These are phyloP conservation scores for Grigorovia humatica DNA, from an alignment of 805 yeast species.

Conservation along the genomic window DNA sequence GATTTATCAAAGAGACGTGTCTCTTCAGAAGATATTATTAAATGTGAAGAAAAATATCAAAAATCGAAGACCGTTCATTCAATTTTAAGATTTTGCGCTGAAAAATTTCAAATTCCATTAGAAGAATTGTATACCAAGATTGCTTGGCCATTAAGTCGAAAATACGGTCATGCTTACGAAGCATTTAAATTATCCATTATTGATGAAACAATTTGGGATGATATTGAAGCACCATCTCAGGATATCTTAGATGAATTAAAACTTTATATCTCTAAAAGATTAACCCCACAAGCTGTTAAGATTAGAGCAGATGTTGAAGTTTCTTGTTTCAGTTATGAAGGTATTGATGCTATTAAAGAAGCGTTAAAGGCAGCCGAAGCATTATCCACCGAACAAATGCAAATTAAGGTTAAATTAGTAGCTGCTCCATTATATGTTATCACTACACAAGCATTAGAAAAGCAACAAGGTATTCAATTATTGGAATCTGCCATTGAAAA, in stretches of 20 bases:
- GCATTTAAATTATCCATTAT: slow-evolving; percentile 95
- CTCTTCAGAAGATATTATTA: slow-evolving; percentile 91
- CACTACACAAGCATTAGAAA: slow-evolving; percentile 87
- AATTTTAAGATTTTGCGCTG: slow-evolving; percentile 97
- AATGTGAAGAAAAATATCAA: slow-evolving; percentile 95
- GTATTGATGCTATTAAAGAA: slow-evolving; percentile 90
- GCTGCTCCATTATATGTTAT: slow-evolving; percentile 96
- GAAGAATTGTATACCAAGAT: slow-evolving; percentile 78
- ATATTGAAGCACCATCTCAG: slow-evolving; percentile 55
- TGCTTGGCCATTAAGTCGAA: slow-evolving; percentile 96
- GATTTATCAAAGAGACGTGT: slow-evolving; percentile 97
- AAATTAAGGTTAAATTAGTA: slow-evolving; percentile 86
- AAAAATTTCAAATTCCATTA: slow-evolving; percentile 79
- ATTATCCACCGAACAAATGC: slow-evolving; percentile 71
- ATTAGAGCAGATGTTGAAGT: slow-evolving; percentile 98
- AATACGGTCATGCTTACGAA: slow-evolving; percentile 94
- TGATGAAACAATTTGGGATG: slow-evolving; percentile 76
- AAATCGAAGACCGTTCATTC: slow-evolving; percentile 97
- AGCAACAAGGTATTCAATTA: slow-evolving; percentile 73
- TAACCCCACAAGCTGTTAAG: slow-evolving; percentile 96
- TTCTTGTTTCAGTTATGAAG: slow-evolving; percentile 93
- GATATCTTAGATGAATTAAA: slow-evolving; percentile 78
- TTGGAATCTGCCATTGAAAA: slow-evolving; percentile 71
- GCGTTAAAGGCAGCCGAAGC: slow-evolving; percentile 84
- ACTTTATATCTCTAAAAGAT: slow-evolving; percentile 78